phyloP scores from a whole-genome alignment of 345 rosid genomes.

The Citrus glauca region DNA sequence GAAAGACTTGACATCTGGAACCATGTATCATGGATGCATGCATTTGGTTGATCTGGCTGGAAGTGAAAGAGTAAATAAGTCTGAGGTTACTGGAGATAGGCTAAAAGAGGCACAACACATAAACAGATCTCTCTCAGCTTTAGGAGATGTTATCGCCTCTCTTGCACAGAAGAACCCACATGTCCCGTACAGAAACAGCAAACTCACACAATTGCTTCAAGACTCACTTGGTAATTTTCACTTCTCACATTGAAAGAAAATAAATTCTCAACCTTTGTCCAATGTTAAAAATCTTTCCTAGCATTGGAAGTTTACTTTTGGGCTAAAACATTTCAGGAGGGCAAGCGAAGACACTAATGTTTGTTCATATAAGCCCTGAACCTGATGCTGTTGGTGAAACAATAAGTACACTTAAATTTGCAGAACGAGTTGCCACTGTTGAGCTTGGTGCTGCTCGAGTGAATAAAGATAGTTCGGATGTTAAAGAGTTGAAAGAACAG shows the following conservation, averaged over 20 bases:
- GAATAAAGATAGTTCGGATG: constrained; percentile 72
- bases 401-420: constrained; percentile 91
- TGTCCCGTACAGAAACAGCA: constrained; percentile 96
- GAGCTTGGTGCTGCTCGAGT: constrained; percentile 94
- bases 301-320: constrained; percentile 1
- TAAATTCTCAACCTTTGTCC: not conserved
- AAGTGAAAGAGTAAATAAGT: constrained; percentile 93
- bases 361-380: constrained; percentile 95
- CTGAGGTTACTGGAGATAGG: constrained; percentile 90
- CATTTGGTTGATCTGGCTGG: constrained; percentile 98
- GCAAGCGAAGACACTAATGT: constrained; percentile 97
- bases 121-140: constrained; percentile 89
- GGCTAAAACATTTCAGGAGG: constrained; percentile 57
- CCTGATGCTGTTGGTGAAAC: constrained; percentile 85
- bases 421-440: constrained; percentile 94
- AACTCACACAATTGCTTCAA: constrained; percentile 93
- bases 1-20: constrained; percentile 78
- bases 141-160: constrained; percentile 98
- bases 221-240: constrained; percentile 79
- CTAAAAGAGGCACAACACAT: constrained; percentile 96
- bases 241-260: not conserved
- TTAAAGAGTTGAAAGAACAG: constrained; percentile 92
- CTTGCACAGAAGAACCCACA: constrained; percentile 95
- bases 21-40: constrained; percentile 83
- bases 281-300: not conserved